These are phyloP conservation scores for Raddia distichophylla DNA, from an alignment of 176 grass and related monocot genomes.

Conservation along the genomic window DNA sequence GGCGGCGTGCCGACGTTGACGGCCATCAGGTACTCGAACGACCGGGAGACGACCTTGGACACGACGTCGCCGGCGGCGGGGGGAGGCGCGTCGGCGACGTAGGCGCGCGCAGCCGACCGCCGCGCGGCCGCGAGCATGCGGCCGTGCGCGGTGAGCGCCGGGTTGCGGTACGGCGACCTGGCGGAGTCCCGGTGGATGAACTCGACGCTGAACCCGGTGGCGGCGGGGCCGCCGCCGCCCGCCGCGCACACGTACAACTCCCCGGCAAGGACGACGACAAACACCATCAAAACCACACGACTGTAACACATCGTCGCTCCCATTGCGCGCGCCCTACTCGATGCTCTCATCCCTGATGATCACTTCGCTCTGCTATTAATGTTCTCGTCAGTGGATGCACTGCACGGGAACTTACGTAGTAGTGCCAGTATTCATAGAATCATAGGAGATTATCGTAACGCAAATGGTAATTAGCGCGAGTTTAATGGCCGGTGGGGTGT, in stretches of 20 bases:
- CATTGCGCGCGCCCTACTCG: slow-evolving; percentile 28
- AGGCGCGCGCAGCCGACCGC: slow-evolving; percentile 34
- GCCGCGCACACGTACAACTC: neutral
- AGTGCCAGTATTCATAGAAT: slow-evolving; percentile 19
- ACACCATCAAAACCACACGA: slow-evolving; percentile 8
- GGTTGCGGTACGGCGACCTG: slow-evolving; percentile 56
- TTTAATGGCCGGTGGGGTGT: neutral
- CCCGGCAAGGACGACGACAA: slow-evolving; percentile 11
- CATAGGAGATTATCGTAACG: slow-evolving; percentile 30
- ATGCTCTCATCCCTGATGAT: neutral
- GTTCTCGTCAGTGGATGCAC: no score
- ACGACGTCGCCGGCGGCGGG: neutral
- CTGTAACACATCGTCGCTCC: neutral
- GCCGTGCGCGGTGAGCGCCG: slow-evolving; percentile 28
- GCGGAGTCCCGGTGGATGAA: slow-evolving; percentile 67
- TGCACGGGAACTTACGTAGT: neutral
- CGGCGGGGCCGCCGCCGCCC: neutral
- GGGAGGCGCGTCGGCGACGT: neutral
- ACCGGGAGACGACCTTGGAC: slow-evolving; percentile 35
- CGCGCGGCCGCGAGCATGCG: slow-evolving; percentile 38
- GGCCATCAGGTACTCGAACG: slow-evolving; percentile 56
- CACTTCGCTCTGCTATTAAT: neutral
- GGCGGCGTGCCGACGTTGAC: slow-evolving; percentile 56
- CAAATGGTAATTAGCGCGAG: slow-evolving; percentile 18
- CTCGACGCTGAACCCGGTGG: slow-evolving; percentile 54